Percentiles rank a stretch among this genome's conserved stretches.
Conservation (phyloP, 73 alveolate species). For the Urostyla sp. region DNA sequence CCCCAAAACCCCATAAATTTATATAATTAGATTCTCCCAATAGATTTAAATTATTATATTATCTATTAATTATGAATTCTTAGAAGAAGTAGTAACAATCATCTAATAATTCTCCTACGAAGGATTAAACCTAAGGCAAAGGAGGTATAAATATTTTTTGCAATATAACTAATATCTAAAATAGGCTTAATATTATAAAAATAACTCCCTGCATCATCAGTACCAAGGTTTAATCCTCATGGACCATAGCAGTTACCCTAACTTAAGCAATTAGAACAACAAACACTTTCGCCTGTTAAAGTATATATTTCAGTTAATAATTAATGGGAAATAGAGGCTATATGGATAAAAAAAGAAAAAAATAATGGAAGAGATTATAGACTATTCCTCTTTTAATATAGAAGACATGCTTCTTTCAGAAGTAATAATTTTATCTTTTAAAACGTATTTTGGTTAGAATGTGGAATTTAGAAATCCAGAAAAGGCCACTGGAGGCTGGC, state of each 20-base stretch:
- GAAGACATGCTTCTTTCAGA: slow-evolving; percentile 60
- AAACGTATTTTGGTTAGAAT: slow-evolving; percentile 53
- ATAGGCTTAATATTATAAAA: slow-evolving; percentile 47
- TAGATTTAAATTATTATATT: too few relatives aligned
- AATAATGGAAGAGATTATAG: slow-evolving; percentile 32
- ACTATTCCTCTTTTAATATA: slow-evolving; percentile 55
- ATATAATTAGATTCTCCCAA: too few relatives aligned
- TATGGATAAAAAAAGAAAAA: slow-evolving; percentile 47
- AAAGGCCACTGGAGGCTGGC: slow-evolving; percentile 87
- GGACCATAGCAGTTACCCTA: slow-evolving; percentile 66
- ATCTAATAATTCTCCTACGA: slow-evolving; percentile 39
- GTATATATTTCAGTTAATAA: slow-evolving; percentile 10
- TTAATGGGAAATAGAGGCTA: not conserved
- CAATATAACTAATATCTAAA: not conserved
- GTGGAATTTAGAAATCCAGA: slow-evolving; percentile 82
- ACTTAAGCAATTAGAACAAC: slow-evolving; percentile 49
- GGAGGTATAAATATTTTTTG: slow-evolving; percentile 37
- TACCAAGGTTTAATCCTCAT: slow-evolving; percentile 70
- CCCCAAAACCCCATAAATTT: too few relatives aligned
- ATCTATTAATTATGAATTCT: too few relatives aligned
- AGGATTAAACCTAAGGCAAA: slow-evolving; percentile 46
- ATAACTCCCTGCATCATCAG: slow-evolving; percentile 58
- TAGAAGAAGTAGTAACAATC: too few relatives aligned
- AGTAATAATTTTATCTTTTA: slow-evolving; percentile 31
- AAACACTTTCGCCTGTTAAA: slow-evolving; percentile 47